Base-by-base conservation (phyloP, 2,329 filamentous ascomycete species). In the Parascedosporium putredinis region DNA sequence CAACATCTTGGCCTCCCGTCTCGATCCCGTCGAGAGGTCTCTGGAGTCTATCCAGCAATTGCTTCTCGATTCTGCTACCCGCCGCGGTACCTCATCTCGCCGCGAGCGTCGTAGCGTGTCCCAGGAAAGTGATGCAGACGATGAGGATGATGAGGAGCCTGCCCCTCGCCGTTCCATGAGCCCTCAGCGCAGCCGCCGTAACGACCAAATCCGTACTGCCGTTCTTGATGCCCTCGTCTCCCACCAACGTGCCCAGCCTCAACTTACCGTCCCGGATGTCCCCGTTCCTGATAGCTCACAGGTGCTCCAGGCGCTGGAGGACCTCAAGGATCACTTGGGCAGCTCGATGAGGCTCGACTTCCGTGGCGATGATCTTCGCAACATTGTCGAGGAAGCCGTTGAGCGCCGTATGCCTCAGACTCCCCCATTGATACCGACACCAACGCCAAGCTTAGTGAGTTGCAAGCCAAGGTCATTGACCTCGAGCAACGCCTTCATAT, bases 41-140 rank as follows among this genome's bases (percentile, higher is more conserved):
- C 66, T 98, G 51, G 76, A 80, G 49, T 75, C 74, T 23, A 94
- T 97, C 36, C 86, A 91, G 56, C 73, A 83, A 50, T 79, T 79
- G n/a, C 3, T 66, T 95, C 50, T 72, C 73, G 16, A 69, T 73
- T 40, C 72, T 84, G 56, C 73, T n/a, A n/a, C 78, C 24, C 71
- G 72, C 25, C 72, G 72, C 50, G 71, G 74, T 12, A 69, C 72
- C 23, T 78, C 80, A 9, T 78, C 73, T 50, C 72, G 77, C 25
- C 75, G 75, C 36, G 75, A 77, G 23, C 73, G 78, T 55, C 79
- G 81, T 56, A 88, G 83, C 62, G 66, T 79, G 36, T 90, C 86
- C 44, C 79, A 73, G n/a, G 85, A 88, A 25, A 96, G 91, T 62
- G 93, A 97, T 67, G 91, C 93, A 9, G 91, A 97, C 62, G 90